Conservation (phyloP, 768 basidiomycete genomes). For the Clitopilus passeckerianus region DNA sequence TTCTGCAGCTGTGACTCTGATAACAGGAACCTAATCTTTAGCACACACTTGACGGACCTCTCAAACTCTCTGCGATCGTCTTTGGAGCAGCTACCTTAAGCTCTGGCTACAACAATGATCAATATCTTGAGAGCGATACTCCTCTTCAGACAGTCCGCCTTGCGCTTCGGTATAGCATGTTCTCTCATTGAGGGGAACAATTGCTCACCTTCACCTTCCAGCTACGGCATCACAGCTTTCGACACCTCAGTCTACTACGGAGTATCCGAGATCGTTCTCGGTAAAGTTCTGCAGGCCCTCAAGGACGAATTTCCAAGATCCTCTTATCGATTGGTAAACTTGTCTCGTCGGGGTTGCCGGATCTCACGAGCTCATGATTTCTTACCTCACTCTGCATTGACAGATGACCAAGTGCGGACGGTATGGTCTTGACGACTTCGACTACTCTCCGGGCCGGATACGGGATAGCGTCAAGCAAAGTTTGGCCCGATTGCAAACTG, state of each 20-base stretch:
- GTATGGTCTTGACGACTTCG: conserved; percentile 62
- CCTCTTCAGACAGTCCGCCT: conserved; percentile 69
- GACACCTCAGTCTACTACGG: conserved; percentile 84
- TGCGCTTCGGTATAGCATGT: conserved; percentile 57
- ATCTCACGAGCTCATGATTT: neutral
- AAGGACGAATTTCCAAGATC: conserved; percentile 69
- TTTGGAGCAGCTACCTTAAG: conserved; percentile 75
- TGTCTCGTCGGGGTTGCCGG: conserved; percentile 1
- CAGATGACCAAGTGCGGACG: conserved; percentile 89
- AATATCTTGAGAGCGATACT: conserved; percentile 44
- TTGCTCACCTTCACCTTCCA: conserved; percentile 18
- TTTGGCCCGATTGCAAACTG: conserved; percentile 63
- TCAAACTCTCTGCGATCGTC: conserved; percentile 45
- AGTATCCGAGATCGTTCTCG: conserved; percentile 72
- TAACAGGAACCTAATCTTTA: conserved; percentile 9
- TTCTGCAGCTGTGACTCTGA: neutral
- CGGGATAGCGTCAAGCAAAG: conserved; percentile 64
- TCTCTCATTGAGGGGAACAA: neutral
- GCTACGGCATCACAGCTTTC: conserved; percentile 78
- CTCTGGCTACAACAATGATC: conserved; percentile 58
- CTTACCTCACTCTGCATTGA: neutral
- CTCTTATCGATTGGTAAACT: conserved; percentile 66
- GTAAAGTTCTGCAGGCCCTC: conserved; percentile 57
- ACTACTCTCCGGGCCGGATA: conserved; percentile 67
- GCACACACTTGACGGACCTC: conserved; percentile 26